phyloP scores from a whole-genome alignment of 2,329 filamentous ascomycete genomes.

The Trichophyton equinum region DNA sequence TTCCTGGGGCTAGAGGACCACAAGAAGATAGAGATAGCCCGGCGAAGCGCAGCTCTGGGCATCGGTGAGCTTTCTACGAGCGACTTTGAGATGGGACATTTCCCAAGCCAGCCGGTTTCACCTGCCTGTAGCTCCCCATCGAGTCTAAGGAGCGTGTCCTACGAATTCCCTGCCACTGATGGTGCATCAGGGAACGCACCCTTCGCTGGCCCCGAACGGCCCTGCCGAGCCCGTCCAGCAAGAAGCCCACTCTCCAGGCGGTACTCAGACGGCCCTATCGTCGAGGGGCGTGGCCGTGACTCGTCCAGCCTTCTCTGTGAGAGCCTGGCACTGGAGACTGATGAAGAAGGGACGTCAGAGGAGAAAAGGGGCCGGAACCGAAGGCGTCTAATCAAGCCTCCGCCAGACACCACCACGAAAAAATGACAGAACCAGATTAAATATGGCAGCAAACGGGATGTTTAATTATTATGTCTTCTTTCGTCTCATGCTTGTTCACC shows the following conservation, averaged over 20 bases:
- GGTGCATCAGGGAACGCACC: constrained; percentile 23
- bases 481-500: background rate
- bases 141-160: background rate
- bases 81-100: background rate
- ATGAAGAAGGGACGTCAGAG: constrained; percentile 5
- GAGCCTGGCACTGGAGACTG: constrained; percentile 8
- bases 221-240: constrained; percentile 11
- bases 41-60: constrained; percentile 23
- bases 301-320: constrained; percentile 3
- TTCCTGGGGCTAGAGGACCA: constrained; percentile 67
- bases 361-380: constrained; percentile 7
- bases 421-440: background rate
- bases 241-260: constrained; percentile 3
- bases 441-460: background rate
- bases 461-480: background rate
- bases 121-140: background rate
- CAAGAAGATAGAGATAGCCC: constrained; percentile 58
- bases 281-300: constrained; percentile 16
- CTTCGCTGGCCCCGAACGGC: constrained; percentile 22
- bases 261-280: background rate
- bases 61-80: background rate
- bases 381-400: constrained; percentile 9
- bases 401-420: constrained; percentile 8
- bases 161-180: constrained; percentile 9
- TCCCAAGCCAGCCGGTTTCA: background rate